Conservation (phyloP, 208 protist genomes). For the Tetramitus jugosus region DNA sequence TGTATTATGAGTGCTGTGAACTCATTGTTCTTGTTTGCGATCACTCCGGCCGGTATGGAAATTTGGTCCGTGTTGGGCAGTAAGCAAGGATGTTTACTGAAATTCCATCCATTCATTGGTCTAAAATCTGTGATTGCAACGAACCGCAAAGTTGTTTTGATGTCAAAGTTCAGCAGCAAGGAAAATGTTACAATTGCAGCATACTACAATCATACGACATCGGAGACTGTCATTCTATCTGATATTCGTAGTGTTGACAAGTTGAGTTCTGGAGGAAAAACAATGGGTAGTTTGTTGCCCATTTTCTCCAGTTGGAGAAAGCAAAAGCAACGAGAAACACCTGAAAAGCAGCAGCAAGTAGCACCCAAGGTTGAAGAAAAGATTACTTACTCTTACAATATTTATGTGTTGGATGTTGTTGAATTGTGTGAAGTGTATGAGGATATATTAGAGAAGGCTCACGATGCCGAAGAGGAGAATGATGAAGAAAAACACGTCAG, state of each 20-base stretch:
- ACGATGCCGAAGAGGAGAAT: too few relatives aligned
- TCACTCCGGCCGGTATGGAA: neutral
- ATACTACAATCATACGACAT: neutral
- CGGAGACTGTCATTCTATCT: neutral
- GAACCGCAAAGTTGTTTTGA: neutral
- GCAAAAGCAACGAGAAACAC: neutral
- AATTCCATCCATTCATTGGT: conserved; percentile 12
- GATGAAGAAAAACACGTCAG: neutral
- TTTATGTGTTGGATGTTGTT: neutral
- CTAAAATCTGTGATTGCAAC: neutral
- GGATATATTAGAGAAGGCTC: neutral
- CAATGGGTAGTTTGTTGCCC: neutral
- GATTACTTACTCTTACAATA: neutral
- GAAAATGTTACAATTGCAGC: conserved; percentile 7
- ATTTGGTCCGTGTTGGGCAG: neutral
- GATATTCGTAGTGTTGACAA: conserved; percentile 4
- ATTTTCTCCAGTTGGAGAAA: conserved; percentile 3
- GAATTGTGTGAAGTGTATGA: conserved; percentile 14
- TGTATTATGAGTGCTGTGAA: neutral
- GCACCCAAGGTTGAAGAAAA: neutral
- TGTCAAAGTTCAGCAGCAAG: neutral
- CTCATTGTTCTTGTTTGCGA: neutral
- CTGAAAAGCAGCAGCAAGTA: neutral
- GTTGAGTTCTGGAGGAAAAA: too few relatives aligned
- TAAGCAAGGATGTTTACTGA: neutral